These are phyloP conservation scores for Cladophialophora immunda DNA, from an alignment of 2,329 filamentous ascomycete species.

Conservation along the genomic window DNA sequence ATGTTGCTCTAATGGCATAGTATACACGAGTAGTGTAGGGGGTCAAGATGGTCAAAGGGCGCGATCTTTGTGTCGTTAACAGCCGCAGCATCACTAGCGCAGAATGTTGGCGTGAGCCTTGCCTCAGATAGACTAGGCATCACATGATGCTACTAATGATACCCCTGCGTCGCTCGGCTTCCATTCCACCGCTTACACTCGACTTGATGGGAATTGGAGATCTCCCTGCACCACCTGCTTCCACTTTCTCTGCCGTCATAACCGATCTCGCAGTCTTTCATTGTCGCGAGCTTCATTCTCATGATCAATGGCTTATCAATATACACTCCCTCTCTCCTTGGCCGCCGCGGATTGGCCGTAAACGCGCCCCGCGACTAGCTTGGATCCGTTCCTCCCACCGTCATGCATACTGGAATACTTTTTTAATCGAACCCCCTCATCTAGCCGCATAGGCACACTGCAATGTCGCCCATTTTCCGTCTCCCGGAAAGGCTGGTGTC, in stretches of 20 bases:
- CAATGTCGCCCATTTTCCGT: slow-evolving; percentile 6
- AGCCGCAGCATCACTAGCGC: background rate
- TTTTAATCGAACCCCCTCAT: slow-evolving; percentile 6
- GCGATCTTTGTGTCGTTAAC: background rate
- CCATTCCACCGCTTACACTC: slow-evolving; percentile 1
- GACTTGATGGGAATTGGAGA: background rate
- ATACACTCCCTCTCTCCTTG: background rate
- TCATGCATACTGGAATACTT: slow-evolving; percentile 2
- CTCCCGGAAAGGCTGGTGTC: background rate
- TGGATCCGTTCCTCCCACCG: background rate
- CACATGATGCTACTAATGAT: background rate
- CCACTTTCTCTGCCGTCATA: slow-evolving; percentile 25
- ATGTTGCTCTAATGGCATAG: background rate
- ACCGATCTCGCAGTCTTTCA: slow-evolving; percentile 18
- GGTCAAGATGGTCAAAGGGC: background rate
- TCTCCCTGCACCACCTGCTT: background rate
- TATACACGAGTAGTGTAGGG: background rate
- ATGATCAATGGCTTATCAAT: slow-evolving; percentile 8
- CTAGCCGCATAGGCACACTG: background rate
- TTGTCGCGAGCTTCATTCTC: slow-evolving; percentile 8
- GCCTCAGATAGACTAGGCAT: background rate
- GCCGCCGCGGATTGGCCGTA: background rate
- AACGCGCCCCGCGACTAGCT: background rate
- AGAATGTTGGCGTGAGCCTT: background rate
- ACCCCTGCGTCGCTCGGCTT: background rate